Conservation (phyloP, 768 basidiomycete genomes). For the Rhizopogon vinicolor region DNA sequence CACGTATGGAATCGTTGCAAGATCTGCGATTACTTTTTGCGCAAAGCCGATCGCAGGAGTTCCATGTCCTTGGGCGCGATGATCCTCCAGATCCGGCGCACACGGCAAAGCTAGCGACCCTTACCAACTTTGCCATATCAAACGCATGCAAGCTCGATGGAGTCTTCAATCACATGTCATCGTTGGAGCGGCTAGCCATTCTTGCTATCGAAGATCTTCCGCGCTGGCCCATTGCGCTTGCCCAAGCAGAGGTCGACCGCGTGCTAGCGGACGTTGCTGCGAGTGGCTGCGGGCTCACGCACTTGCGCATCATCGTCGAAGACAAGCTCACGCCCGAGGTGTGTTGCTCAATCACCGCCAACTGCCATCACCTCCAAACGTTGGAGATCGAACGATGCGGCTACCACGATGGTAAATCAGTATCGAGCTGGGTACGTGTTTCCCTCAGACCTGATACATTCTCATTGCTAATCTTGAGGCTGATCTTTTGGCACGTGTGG, state of each 20-base stretch:
- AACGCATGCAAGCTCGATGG: slow-evolving; percentile 28
- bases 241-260: slow-evolving; percentile 25
- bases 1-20: slow-evolving; percentile 24
- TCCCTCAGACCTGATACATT: slow-evolving; percentile 10
- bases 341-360: slow-evolving; percentile 22
- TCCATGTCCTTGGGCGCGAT: slow-evolving; percentile 20
- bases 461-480: slow-evolving; percentile 8
- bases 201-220: slow-evolving; percentile 30
- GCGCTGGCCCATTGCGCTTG: slow-evolving; percentile 31
- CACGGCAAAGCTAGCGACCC: slow-evolving; percentile 25
- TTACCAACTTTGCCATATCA: slow-evolving; percentile 30
- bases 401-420: slow-evolving; percentile 32
- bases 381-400: slow-evolving; percentile 32
- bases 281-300: slow-evolving; percentile 27
- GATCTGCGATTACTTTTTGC: slow-evolving; percentile 29
- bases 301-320: slow-evolving; percentile 30
- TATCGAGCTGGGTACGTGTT: slow-evolving; percentile 29
- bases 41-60: slow-evolving; percentile 21
- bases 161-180: slow-evolving; percentile 24
- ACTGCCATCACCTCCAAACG: slow-evolving; percentile 26
- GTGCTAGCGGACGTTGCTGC: slow-evolving; percentile 25
- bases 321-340: slow-evolving; percentile 29
- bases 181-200: slow-evolving; percentile 24
- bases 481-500: slow-evolving; percentile 24
- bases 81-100: slow-evolving; percentile 14